Base-by-base conservation (phyloP, 2,329 filamentous ascomycete species). In the Lasiodiplodia sp. region DNA sequence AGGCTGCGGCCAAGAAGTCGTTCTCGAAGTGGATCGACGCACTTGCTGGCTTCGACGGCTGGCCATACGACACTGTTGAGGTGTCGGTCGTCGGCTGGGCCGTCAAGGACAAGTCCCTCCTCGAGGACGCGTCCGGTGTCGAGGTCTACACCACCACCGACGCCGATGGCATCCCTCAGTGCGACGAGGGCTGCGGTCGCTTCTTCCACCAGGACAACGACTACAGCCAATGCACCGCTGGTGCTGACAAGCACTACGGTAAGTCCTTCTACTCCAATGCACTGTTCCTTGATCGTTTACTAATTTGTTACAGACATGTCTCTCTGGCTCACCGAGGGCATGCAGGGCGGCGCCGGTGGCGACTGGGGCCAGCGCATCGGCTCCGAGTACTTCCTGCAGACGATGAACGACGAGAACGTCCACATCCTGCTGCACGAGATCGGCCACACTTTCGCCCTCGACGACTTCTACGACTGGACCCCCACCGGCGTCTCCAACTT, bases 281-380 rank as follows among this genome's bases (percentile, higher is more conserved):
- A 1, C 5, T 28, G 5, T 10, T 37, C 21, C 14, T 6, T 0
- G 16, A 3, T 1, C 3, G 49, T 34, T n/a, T 11, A 40, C 44
- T 47, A 7, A 64, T 21, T 14, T 51, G 52, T 47, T 28, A n/a
- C 12, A 73, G 81, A 84, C 70, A 75, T 82, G 72, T 81, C 79
- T 5, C 78, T 85, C 56, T 85, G 83, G 83, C 77, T 85, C n/a
- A 84, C 83, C 0, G 80, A 81, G 28, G 83, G 82, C 7, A 77
- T 85, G 69, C 23, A 70, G 2, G 83, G 83, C 34, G 83, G 83
- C 68, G 78, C 81, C 1, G 83, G 83, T 57, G 82, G 82, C 56
- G 82, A 84, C 68, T 85, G 83, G 83, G 82, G 83, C n/a, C 81
- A 84, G 72, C 74, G 81, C 4, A 75, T 84, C 25, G 82, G 79